A percentile compares a stretch with the other conserved stretches of the same genome.
These are phyloP conservation scores for Plenodomus tracheiphilus DNA, from an alignment of 2,329 filamentous ascomycete species.

Conservation along the genomic window DNA sequence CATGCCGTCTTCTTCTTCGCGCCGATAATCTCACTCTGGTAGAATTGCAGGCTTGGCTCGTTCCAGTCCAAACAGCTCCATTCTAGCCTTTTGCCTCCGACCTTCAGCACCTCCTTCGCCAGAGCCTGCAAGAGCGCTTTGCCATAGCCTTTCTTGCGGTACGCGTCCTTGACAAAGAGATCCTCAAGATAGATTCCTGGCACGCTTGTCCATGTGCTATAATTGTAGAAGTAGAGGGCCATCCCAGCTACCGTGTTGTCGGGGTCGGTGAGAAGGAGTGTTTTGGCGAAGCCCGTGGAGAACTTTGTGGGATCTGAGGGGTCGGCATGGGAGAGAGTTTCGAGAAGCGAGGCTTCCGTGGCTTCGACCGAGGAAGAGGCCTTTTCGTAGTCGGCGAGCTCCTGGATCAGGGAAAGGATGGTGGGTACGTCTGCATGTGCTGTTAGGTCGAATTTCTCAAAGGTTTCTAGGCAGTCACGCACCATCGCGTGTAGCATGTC, in stretches of 20 bases:
- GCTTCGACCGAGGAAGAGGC: conserved; percentile 74
- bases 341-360: conserved; percentile 70
- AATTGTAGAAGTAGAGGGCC: conserved; percentile 94
- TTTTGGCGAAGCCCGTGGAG: conserved; percentile 71
- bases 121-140: conserved; percentile 73
- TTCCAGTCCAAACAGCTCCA: conserved; percentile 96
- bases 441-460: conserved; percentile 1
- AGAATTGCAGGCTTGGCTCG: conserved; percentile 85
- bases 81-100: conserved; percentile 76
- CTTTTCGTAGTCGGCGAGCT: conserved; percentile 86
- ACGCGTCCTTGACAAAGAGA: conserved; percentile 74
- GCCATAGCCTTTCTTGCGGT: conserved; percentile 79
- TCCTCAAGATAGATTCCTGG: conserved; percentile 94
- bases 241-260: conserved; percentile 65
- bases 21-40: conserved; percentile 59
- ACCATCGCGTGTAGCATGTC: conserved; percentile 66
- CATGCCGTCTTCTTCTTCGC: conserved; percentile 70
- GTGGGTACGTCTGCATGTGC: conserved; percentile 71
- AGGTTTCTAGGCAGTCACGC: conserved; percentile 4
- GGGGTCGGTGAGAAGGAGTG: conserved; percentile 64
- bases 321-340: conserved; percentile 77
- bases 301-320: conserved; percentile 39
- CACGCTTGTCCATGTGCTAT: conserved; percentile 87
- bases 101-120: conserved; percentile 75
- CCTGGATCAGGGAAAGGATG: conserved; percentile 82